Evolutionary conservation across 257 asterid species (phyloP), one percentile per base, ranked within the genome.

Genomic region (Mentha longifolia): DNA sequence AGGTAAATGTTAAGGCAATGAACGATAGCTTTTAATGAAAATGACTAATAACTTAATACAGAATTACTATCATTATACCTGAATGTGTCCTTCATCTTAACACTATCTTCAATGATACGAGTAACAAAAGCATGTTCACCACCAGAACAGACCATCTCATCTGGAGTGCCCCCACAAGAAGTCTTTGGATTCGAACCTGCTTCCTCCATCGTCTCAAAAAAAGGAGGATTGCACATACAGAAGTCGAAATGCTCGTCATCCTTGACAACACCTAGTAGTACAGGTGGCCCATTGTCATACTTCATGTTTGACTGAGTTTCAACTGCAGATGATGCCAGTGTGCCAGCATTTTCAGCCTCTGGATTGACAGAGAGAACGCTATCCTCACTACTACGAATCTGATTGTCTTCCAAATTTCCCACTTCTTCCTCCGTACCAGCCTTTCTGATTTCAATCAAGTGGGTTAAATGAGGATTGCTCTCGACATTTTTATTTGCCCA

Each of bases 191-290:
- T 94, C 73, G 86, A 74, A 71, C 99, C 99, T 25, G 97, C 92
- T 80, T 85, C 95, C 50, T 91, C 90, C 86, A 94, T 91, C 2
- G 93, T 78, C 85, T 89, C 93, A 69, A 94, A 94, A 80, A 91
- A 91, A 11, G 99, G 99, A 16, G 99, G 99, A 67, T 94, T 94
- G 81, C 97, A 94, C 96, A 94, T 91, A 74, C 97, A 94, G 64
- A 94, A 91, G 77, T 94, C 99, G 73, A 91, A 94, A 37, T 20
- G 81, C 77, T 94, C 99, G 42, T 82, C 87, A 67, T 80, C 95
- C 70, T 86, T 82, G 79, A 91, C 89, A 65, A 88, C 92, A 31
- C 90, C 95, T 47, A 84, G 70, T 70, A 94, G 97, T 55, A 94
- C 55, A 5, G 87, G 86, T 33, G 87, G 86, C 54, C 84, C 89